Conservation (phyloP, 345 rosid genomes). For the Populus euphratica region DNA sequence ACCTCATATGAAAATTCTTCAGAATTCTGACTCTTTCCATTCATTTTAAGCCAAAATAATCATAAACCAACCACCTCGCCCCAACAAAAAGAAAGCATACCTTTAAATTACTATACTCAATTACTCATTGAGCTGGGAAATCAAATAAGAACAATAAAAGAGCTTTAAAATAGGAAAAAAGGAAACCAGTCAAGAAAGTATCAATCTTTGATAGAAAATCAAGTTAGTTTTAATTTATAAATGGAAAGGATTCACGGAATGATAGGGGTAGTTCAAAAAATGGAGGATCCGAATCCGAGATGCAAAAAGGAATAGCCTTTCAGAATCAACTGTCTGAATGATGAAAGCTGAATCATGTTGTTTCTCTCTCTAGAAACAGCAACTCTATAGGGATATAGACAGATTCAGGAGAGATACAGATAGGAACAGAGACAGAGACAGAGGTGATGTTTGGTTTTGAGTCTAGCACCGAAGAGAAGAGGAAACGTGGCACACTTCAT, state of each 20-base stretch:
- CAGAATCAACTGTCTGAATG: neutral
- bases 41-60: neutral
- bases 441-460: slow-evolving; percentile 6
- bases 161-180: neutral
- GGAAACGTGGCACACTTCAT: slow-evolving; percentile 55
- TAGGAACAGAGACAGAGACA: slow-evolving; percentile 6
- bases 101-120: neutral
- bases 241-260: slow-evolving; percentile 36
- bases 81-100: slow-evolving; percentile 1
- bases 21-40: neutral
- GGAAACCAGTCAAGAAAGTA: slow-evolving; percentile 13
- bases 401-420: slow-evolving; percentile 36
- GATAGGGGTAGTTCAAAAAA: slow-evolving; percentile 19
- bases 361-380: slow-evolving; percentile 29
- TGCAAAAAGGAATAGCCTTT: neutral
- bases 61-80: neutral
- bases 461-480: slow-evolving; percentile 30
- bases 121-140: slow-evolving; percentile 13
- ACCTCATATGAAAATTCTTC: neutral
- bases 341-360: neutral
- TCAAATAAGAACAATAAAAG: neutral
- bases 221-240: neutral
- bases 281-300: slow-evolving; percentile 42
- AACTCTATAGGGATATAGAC: slow-evolving; percentile 27
- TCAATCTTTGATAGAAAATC: slow-evolving; percentile 20